Conservation (phyloP, 2,329 filamentous ascomycete species). For the Penicillium rolfsii region DNA sequence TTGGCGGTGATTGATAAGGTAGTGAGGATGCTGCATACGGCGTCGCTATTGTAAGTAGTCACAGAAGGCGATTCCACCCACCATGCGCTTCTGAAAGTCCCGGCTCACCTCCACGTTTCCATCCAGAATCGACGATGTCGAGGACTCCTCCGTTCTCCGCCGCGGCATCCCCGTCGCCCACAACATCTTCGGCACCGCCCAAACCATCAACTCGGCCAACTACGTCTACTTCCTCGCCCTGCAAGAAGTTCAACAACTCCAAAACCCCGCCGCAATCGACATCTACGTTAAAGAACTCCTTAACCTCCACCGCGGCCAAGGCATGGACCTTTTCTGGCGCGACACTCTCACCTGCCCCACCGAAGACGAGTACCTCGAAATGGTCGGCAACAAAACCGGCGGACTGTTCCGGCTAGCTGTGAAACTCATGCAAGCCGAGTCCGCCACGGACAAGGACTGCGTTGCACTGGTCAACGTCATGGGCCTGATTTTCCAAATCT, state of each 20-base stretch:
- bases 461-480: conserved; percentile 68
- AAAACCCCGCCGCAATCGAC: conserved; percentile 46
- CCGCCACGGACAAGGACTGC: conserved; percentile 45
- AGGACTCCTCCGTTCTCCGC: conserved; percentile 54
- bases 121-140: conserved; percentile 53
- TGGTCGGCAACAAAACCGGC: conserved; percentile 56
- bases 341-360: conserved; percentile 51
- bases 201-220: conserved; percentile 58
- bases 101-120: not conserved
- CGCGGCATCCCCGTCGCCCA: conserved; percentile 55
- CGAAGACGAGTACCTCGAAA: conserved; percentile 53
- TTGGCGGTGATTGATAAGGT: conserved; percentile 49
- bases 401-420: conserved; percentile 52
- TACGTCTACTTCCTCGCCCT: conserved; percentile 53
- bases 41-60: conserved; percentile 46
- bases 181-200: conserved; percentile 54
- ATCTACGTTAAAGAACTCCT: conserved; percentile 52
- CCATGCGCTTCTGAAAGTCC: not conserved
- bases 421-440: conserved; percentile 52
- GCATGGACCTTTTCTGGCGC: conserved; percentile 55
- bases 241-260: conserved; percentile 47
- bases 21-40: conserved; percentile 51
- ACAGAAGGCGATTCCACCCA: not conserved
- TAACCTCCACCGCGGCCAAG: conserved; percentile 53
- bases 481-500: conserved; percentile 53